Evolutionary conservation across 1,139 yeast species (phyloP), one percentile per base, ranked within the genome.

Genomic region (Geotrichum restrictum): DNA sequence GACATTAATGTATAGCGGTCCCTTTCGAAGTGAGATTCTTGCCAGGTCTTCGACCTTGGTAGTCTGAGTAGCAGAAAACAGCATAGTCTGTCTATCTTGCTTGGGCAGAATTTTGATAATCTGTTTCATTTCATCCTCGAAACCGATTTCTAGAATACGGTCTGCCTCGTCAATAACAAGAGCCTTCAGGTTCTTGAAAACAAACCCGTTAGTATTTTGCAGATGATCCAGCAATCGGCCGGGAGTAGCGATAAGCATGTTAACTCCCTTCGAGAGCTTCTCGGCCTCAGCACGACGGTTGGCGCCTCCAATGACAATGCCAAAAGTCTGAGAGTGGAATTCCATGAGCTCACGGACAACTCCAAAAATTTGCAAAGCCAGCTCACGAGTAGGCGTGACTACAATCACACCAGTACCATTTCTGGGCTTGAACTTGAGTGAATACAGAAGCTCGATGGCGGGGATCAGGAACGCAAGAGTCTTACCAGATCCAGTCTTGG

Each of bases 31-130:
- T 4, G 98, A 93, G 52, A 94, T 93, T 72, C 99, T 81, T 21
- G 98, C 98, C 66, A 93, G 78, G 74, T 94, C 99, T 69, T 93
- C 98, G 58, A 93, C 98, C 74, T 94, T 94, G 45, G 98, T 93
- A 39, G 99, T 93, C 71, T 93, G 99, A 0, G 99, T 93, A 48
- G 99, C 98, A 14, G 98, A 89, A 69, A 94, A 93, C 62, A 93
- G 75, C 98, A 93, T 93, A 40, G 96, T 80, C 71, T 93, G 99
- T 73, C 99, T 85, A 61, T 86, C 91, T 60, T 89, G 95, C 59
- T 82, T 85, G 47, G 99, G 99, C 66, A 94, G 76, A 58, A 94
- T 88, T 72, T 85, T 88, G 66, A 93, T 88, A 65, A 93, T 93
- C 72, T 94, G 98, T 70, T 80, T 86, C 98, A 93, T 93, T 75